A percentile compares a stretch with the other conserved stretches of the same genome.
Conservation (phyloP, 208 protist genomes). For the Phytomonas sp. region DNA sequence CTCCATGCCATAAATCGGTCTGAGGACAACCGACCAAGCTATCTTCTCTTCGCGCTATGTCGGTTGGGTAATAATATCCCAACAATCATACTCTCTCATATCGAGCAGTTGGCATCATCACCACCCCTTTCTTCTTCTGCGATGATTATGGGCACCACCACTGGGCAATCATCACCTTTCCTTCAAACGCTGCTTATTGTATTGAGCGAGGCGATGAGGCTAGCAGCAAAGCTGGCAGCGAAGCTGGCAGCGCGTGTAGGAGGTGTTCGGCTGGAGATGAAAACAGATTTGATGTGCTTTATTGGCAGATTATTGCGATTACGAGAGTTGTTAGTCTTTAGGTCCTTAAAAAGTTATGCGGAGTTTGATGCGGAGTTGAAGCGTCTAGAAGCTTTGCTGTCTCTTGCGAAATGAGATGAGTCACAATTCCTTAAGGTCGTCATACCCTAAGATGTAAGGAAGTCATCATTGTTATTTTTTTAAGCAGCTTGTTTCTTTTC, state of each 20-base stretch:
- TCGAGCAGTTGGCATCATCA: not conserved
- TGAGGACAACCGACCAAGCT: not conserved
- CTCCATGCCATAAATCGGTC: not conserved
- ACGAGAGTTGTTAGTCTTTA: constrained; percentile 10
- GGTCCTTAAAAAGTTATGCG: constrained; percentile 12
- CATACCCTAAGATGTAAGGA: not conserved
- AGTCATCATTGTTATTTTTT: not conserved
- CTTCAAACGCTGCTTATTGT: not conserved
- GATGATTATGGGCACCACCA: not conserved
- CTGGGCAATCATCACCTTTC: not conserved
- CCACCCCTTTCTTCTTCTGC: not conserved
- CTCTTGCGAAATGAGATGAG: constrained; percentile 18
- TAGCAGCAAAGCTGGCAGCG: constrained; percentile 20
- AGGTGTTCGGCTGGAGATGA: constrained; percentile 33
- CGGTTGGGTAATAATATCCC: constrained; percentile 21
- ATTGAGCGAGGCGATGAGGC: not conserved
- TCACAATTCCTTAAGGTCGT: not conserved
- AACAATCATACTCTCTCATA: not conserved
- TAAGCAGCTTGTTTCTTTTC: not conserved
- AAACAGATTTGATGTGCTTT: constrained; percentile 36
- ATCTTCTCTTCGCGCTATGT: constrained; percentile 28
- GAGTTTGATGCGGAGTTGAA: constrained; percentile 22
- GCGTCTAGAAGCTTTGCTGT: constrained; percentile 22
- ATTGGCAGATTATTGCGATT: constrained; percentile 22
- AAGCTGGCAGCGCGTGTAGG: constrained; percentile 23